Base-by-base conservation (phyloP, 768 basidiomycete species). In the Boletus rufocinnamomeus region DNA sequence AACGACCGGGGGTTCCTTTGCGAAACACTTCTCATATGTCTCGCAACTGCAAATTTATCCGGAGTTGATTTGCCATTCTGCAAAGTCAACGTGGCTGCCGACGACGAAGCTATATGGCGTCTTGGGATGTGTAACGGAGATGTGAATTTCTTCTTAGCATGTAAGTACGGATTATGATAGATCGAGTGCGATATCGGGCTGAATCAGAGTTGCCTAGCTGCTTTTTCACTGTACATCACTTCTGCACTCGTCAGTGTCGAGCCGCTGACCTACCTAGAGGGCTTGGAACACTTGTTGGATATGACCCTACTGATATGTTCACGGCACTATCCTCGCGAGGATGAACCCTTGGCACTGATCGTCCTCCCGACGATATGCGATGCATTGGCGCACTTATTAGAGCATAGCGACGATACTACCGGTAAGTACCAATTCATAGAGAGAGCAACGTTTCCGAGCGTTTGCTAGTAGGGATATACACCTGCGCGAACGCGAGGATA, bases 281-380 rank as follows among this genome's bases (percentile, higher is more conserved):
- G 67, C 17, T 57, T 70, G 57, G 75, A 81, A 46, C 77, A 81
- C 64, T 67, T 90, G 52, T 70, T 81, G 30, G 81, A 84, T 52
- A 70, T 75, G 1, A 64, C 84, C 7, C 62, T 85, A 7, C 70
- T 82, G 38, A 80, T 84, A 37, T 64, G 83, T 34, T 73, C 77
- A n/a, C 75, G 71, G 27, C 71, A 80, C 43, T 78, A 79, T 55
- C 35, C 70, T n/a, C 76, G 70, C 28, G 79, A 81, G 37, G 78
- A 83, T 30, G 81, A 82, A 57, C 72, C 80, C 2, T 72, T 87
- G 27, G 81, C 81, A 11, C 62, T 86, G 46, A 62, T 85, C 30
- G 70, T 80, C 11, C 76, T 77, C 49, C 78, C 83, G 10, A 69
- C 73, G 17, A 69, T 90, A 54, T 88, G 83, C 59, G 61, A 66